Evolutionary conservation across 331 rosid species (phyloP).

Genomic region (Quercus phellos): DNA sequence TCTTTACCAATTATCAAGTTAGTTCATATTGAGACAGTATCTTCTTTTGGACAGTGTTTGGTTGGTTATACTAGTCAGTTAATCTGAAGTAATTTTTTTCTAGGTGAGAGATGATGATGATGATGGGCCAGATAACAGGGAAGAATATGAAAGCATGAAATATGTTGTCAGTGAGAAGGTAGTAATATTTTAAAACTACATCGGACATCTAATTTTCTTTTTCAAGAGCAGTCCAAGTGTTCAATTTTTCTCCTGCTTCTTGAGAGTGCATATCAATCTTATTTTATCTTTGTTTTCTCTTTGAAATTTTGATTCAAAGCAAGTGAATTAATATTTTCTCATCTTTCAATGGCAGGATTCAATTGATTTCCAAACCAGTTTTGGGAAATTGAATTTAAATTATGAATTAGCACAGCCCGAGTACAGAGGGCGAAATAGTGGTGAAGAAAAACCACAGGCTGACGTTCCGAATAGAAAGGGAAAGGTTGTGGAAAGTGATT

Average conservation of each 20-base stretch:
- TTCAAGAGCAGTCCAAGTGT: slow-evolving; percentile 1
- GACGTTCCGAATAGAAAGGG: slow-evolving; percentile 35
- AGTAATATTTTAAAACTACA: neutral
- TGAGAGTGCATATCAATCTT: neutral
- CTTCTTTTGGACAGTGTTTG: slow-evolving; percentile 1
- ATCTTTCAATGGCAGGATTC: slow-evolving; percentile 43
- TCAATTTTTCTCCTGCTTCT: neutral
- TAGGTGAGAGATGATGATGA: slow-evolving; percentile 63
- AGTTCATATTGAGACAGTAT: neutral
- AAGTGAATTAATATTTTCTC: neutral
- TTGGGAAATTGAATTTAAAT: slow-evolving; percentile 43
- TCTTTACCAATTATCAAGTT: neutral
- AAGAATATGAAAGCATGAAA: slow-evolving; percentile 57
- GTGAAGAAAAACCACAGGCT: slow-evolving; percentile 35
- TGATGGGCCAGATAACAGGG: slow-evolving; percentile 61
- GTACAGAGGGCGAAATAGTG: slow-evolving; percentile 33
- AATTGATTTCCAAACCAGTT: slow-evolving; percentile 37
- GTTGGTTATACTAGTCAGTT: slow-evolving; percentile 5
- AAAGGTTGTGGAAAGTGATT: slow-evolving; percentile 32
- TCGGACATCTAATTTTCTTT: neutral
- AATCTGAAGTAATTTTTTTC: slow-evolving; percentile 15
- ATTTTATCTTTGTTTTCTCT: neutral
- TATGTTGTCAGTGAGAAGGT: slow-evolving; percentile 53
- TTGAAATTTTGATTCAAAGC: neutral
- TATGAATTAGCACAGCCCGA: slow-evolving; percentile 42